Evolutionary conservation across 2,329 filamentous ascomycete genomes (phyloP).

Genomic region (Aphanoascus verrucosus): DNA sequence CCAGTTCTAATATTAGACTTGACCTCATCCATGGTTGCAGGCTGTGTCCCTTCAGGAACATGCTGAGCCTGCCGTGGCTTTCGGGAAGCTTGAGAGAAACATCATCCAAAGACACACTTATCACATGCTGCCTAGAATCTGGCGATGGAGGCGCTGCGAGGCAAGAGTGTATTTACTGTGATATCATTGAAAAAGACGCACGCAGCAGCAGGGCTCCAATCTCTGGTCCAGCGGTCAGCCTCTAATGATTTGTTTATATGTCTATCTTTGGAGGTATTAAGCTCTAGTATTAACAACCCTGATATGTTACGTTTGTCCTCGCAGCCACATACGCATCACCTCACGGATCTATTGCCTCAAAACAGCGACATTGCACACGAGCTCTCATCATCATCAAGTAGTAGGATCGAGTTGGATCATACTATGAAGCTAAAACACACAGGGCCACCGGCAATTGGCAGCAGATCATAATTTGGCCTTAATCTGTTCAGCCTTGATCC

Average conservation of each 20-base stretch:
- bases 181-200: constrained; percentile 3
- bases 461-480: constrained; percentile 8
- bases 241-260: too few species aligned
- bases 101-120: neutral
- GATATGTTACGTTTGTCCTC: too few species aligned
- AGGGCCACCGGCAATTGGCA: neutral
- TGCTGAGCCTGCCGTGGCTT: neutral
- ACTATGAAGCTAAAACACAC: neutral
- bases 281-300: neutral
- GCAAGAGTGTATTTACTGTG: neutral
- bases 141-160: neutral
- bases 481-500: constrained; percentile 2
- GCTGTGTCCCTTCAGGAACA: constrained; percentile 2
- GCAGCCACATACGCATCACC: too few species aligned
- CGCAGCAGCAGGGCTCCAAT: neutral
- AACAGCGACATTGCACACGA: neutral
- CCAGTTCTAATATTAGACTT: neutral
- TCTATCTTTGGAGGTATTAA: neutral
- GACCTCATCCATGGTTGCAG: constrained; percentile 2
- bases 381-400: neutral
- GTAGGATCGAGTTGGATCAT: neutral
- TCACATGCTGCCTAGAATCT: neutral
- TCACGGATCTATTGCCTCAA: too few species aligned
- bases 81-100: neutral
- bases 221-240: too few species aligned